Conservation (phyloP, 2,329 filamentous ascomycete genomes). For the Geosmithia putterillii region DNA sequence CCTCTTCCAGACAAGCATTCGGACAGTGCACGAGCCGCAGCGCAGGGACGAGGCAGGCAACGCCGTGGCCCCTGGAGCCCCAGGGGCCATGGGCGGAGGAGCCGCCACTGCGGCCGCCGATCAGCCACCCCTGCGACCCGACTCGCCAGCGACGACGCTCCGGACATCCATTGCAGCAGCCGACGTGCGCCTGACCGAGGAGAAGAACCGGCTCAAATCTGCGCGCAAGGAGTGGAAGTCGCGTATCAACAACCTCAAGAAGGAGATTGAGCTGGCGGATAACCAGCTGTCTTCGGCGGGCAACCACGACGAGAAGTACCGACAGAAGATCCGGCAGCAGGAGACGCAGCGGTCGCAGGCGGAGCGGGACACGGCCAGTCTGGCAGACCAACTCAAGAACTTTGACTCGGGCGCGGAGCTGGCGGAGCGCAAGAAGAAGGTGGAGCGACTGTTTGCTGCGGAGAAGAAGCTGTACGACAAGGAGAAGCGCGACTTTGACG, state of each 20-base stretch:
- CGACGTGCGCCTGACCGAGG: constrained; percentile 58
- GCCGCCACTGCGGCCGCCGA: constrained; percentile 21
- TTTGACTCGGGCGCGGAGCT: constrained; percentile 55
- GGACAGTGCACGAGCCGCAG: constrained; percentile 41
- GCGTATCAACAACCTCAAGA: constrained; percentile 52
- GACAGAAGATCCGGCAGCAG: constrained; percentile 64
- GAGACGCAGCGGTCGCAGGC: constrained; percentile 59
- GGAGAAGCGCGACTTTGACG: constrained; percentile 39
- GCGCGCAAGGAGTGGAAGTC: constrained; percentile 65
- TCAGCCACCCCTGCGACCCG: constrained; percentile 55
- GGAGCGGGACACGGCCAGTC: constrained; percentile 39
- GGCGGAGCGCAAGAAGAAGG: constrained; percentile 39
- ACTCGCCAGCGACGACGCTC: constrained; percentile 66
- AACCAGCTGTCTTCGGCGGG: constrained; percentile 56
- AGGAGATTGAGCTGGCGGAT: constrained; percentile 60
- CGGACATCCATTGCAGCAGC: constrained; percentile 64
- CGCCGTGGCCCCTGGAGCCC: too few species aligned
- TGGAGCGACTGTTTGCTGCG: constrained; percentile 37
- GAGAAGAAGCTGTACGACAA: constrained; percentile 50
- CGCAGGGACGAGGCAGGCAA: constrained; percentile 16
- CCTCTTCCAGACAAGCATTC: constrained; percentile 60
- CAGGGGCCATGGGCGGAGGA: constrained; percentile 2
- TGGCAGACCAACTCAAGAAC: constrained; percentile 47
- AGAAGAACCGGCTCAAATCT: constrained; percentile 56
- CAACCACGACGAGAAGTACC: constrained; percentile 63